Conservation (phyloP, 1,139 yeast genomes). For the Kodamaea ohmeri region DNA sequence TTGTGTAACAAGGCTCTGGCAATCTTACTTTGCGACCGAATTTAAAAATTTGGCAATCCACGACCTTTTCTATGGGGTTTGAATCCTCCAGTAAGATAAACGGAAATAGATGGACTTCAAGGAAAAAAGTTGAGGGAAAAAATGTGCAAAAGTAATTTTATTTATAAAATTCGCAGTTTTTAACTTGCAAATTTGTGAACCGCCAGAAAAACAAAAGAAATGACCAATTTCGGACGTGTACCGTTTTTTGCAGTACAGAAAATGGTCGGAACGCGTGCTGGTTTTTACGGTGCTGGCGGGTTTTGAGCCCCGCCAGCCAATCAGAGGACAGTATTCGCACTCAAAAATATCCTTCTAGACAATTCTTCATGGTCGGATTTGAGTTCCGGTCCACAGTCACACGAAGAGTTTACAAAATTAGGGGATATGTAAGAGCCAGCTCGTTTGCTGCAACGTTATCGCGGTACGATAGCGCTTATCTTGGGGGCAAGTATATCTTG, state of each 20-base stretch:
- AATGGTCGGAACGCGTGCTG: conserved; percentile 4
- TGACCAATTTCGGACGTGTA: conserved; percentile 11
- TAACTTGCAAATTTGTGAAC: conserved; percentile 9
- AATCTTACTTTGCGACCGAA: conserved; percentile 3
- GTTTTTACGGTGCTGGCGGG: neutral
- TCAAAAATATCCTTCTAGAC: conserved; percentile 4
- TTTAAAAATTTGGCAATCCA: conserved; percentile 2
- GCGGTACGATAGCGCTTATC: too few species aligned
- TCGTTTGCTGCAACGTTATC: too few species aligned
- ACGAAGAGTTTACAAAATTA: conserved; percentile 5
- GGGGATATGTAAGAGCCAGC: neutral
- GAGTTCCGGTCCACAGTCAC: conserved; percentile 5
- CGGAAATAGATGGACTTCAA: conserved; percentile 7
- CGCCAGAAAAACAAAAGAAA: conserved; percentile 9
- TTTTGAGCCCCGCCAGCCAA: conserved; percentile 4
- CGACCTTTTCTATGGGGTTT: conserved; percentile 5
- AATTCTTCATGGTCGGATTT: conserved; percentile 4
- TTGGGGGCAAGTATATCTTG: too few species aligned
- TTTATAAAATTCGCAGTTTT: conserved; percentile 13
- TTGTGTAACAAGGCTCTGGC: conserved; percentile 1
- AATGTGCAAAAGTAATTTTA: conserved; percentile 16
- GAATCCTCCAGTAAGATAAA: neutral
- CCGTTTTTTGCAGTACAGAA: neutral
- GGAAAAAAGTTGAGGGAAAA: conserved; percentile 9
- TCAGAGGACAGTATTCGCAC: neutral